Percentiles rank a stretch among this genome's conserved stretches.
Evolutionary conservation across 129 eudicot genomes (phyloP).

Genomic region (Smallanthus sonchifolius): DNA sequence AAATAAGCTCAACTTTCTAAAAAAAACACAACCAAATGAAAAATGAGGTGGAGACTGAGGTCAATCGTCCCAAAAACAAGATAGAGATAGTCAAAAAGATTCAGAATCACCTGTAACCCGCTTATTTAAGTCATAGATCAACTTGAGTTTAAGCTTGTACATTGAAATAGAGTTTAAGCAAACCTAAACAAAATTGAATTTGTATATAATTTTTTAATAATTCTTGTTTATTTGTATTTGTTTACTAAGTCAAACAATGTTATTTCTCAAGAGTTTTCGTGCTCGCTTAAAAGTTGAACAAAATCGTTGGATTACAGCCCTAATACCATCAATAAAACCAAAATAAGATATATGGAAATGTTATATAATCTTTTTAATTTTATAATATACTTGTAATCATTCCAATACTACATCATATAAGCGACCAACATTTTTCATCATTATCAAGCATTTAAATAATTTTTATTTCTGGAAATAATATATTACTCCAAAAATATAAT

Average conservation of each 20-base stretch:
- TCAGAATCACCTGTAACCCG: slow-evolving; percentile 16
- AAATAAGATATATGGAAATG: neutral
- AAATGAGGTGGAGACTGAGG: slow-evolving; percentile 52
- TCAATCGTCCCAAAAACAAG: slow-evolving; percentile 22
- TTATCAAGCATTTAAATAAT: neutral
- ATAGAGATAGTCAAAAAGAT: neutral
- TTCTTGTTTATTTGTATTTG: too few relatives aligned
- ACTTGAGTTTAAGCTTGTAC: too few relatives aligned
- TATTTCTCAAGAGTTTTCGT: too few relatives aligned
- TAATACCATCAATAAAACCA: neutral
- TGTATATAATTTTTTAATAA: too few relatives aligned
- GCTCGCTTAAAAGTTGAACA: too few relatives aligned
- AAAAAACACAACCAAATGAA: slow-evolving; percentile 57
- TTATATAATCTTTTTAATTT: too few relatives aligned
- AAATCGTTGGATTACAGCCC: too few relatives aligned
- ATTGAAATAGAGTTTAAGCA: too few relatives aligned
- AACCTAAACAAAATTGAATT: too few relatives aligned
- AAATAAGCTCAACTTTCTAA: slow-evolving; percentile 63
- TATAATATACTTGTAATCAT: neutral
- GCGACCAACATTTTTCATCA: neutral
- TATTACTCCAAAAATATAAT: neutral
- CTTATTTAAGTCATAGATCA: too few relatives aligned
- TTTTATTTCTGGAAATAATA: neutral
- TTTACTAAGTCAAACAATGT: too few relatives aligned
- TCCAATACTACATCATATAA: neutral